Conservation (phyloP, 2,329 filamentous ascomycete genomes). For the Colletotrichum euphorbiae region DNA sequence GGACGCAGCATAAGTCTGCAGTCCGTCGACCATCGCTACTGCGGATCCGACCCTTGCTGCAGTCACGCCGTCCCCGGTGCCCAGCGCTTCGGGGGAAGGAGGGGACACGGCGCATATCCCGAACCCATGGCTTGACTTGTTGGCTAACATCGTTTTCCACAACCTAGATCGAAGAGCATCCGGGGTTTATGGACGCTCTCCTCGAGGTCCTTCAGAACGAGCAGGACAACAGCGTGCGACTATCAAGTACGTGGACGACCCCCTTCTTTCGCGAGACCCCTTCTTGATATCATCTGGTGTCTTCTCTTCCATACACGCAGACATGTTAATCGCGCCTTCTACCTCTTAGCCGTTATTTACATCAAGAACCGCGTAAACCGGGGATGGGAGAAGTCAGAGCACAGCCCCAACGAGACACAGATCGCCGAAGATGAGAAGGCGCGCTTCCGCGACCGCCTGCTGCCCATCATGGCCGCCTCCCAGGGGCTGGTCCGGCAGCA, state of each 20-base stretch:
- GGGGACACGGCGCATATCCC: conserved; percentile 11
- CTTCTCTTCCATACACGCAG: not conserved
- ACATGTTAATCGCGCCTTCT: conserved; percentile 36
- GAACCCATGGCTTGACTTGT: conserved; percentile 36
- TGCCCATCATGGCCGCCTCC: conserved; percentile 87
- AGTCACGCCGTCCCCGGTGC: not conserved
- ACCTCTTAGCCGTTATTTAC: conserved; percentile 84
- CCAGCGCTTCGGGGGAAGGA: not conserved
- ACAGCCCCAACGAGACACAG: conserved; percentile 76
- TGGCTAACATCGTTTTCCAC: conserved; percentile 30
- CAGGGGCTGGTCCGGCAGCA: conserved; percentile 88
- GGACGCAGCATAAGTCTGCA: conserved; percentile 25
- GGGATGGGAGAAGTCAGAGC: conserved; percentile 85
- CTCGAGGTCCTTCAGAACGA: conserved; percentile 91
- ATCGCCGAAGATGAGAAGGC: conserved; percentile 92
- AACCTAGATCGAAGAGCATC: conserved; percentile 84
- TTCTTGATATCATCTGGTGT: conserved; percentile 13
- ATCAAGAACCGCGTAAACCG: conserved; percentile 97
- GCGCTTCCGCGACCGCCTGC: conserved; percentile 85
- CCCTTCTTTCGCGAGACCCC: conserved; percentile 40
- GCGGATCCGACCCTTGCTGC: conserved; percentile 1
- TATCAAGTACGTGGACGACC: conserved; percentile 77
- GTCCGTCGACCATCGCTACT: conserved; percentile 29
- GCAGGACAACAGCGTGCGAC: conserved; percentile 83
- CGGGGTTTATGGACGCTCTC: conserved; percentile 90